Evolutionary conservation across 176 grass and related monocot species (phyloP).

Genomic region (Urochloa ruziziensis): DNA sequence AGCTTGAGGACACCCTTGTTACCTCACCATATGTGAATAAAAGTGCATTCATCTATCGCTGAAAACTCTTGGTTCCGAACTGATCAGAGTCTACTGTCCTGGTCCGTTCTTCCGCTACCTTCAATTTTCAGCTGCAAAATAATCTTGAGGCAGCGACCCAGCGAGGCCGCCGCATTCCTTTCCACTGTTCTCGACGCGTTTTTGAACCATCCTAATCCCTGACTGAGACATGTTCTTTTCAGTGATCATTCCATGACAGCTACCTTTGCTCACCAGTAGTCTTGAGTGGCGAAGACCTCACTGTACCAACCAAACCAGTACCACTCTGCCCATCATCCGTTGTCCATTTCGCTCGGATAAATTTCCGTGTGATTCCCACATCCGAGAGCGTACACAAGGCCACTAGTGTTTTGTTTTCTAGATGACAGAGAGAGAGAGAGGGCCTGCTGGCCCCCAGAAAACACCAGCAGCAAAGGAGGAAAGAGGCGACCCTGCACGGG

Average conservation of each 20-base stretch:
- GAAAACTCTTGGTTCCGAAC: neutral
- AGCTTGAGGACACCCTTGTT: neutral
- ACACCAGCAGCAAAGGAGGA: conserved; percentile 19
- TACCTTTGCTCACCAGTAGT: neutral
- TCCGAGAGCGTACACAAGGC: neutral
- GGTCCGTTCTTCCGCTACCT: neutral
- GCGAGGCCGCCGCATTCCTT: neutral
- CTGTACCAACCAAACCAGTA: no score
- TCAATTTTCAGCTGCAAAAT: neutral
- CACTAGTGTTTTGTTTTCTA: no score
- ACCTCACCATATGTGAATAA: neutral
- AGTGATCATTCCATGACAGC: conserved; percentile 37
- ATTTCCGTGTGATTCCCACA: neutral
- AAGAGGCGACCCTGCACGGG: neutral
- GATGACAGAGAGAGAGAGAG: neutral
- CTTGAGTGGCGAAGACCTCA: neutral
- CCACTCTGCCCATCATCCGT: neutral
- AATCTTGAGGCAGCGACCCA: no score
- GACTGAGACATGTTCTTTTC: neutral
- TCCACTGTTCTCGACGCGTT: conserved; percentile 11
- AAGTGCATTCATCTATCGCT: neutral
- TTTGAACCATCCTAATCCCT: neutral
- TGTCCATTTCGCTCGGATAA: neutral
- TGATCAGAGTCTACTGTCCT: neutral
- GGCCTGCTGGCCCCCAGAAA: neutral